Conservation (phyloP, 805 yeast species). For the Metschnikowia baotianmanensis region DNA sequence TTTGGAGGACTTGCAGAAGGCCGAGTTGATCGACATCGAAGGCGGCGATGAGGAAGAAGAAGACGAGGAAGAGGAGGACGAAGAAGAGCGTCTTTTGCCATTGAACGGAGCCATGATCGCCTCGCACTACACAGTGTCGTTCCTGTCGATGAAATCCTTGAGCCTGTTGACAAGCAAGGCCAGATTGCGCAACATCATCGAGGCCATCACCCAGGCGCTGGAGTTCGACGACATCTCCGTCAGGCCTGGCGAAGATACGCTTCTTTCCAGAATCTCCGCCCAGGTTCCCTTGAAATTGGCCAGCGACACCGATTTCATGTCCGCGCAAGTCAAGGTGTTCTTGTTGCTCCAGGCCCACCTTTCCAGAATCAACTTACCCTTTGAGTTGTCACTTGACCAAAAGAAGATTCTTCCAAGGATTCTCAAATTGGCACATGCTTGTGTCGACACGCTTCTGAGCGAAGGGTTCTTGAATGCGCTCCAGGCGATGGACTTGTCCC, state of each 20-base stretch:
- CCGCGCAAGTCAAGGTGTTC: slow-evolving; percentile 69
- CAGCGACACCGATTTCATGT: slow-evolving; percentile 34
- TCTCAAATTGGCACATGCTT: slow-evolving; percentile 56
- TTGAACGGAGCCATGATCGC: slow-evolving; percentile 72
- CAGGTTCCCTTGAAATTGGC: slow-evolving; percentile 60
- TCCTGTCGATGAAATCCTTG: slow-evolving; percentile 64
- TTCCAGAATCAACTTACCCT: slow-evolving; percentile 59
- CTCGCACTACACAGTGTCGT: slow-evolving; percentile 66
- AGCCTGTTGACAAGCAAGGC: slow-evolving; percentile 52
- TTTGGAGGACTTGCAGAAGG: slow-evolving; percentile 58
- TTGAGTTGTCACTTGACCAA: slow-evolving; percentile 61
- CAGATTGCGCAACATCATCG: slow-evolving; percentile 60
- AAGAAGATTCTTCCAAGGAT: slow-evolving; percentile 47
- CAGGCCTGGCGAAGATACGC: slow-evolving; percentile 54
- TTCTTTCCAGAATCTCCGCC: slow-evolving; percentile 50
- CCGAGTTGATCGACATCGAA: slow-evolving; percentile 61
- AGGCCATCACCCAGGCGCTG: slow-evolving; percentile 59
- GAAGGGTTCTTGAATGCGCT: slow-evolving; percentile 79
- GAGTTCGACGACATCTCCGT: slow-evolving; percentile 71
- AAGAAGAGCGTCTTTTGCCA: slow-evolving; percentile 48
- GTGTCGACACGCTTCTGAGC: slow-evolving; percentile 73
- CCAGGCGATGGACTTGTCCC: slow-evolving; percentile 81
- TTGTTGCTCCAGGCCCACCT: slow-evolving; percentile 79
- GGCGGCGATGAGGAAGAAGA: slow-evolving; percentile 28
- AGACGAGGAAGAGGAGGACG: slow-evolving; percentile 37